Base-by-base conservation (phyloP, 352 stramenopile genomes). In the Phytopythium ostracodes region DNA sequence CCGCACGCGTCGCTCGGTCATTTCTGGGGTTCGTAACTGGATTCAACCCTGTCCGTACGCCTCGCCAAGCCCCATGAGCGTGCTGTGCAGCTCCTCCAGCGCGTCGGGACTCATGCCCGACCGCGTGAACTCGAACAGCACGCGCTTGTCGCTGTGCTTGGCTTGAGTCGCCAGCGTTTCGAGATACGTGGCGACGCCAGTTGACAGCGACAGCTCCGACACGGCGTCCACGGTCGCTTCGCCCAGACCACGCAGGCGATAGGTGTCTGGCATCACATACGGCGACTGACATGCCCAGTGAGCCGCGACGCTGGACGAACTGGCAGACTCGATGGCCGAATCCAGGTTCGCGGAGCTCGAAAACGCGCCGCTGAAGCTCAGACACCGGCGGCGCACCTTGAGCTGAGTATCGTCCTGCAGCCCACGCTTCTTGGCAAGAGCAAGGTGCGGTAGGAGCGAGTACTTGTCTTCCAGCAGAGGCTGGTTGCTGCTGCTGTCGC, bases 71-170 rank as follows among this genome's bases (percentile, higher is more conserved):
- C 33, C 59, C 11, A 70, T 66, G n/a, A 94, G 62, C 20, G 71
- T 52, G 10, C 76, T 74, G 42, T 79, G 66, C 17, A 92, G 59
- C 43, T 94, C 83, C 51, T 87, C 73, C 0, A 81, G 55, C 1
- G 79, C 86, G 51, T 94, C 86, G 1, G 75, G 64, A 63, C 74
- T 88, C 86, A 94, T 92, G 5, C 86, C 86, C 9, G 76, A 70
- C 53, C 81, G 71, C 15, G 75, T 87, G 53, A 88, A 94, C 63
- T 94, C 83, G 64, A 87, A 89, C 35, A 90, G 59, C 8, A 89
- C 77, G 33, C 86, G 80, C 25, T 76, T 79, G 64, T 92, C 79
- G 22, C 56, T 79, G 36, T 58, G 68, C 38, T 68, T 60, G 10
- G 74, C 70, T 25, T 64, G 69, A 33, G 69, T 67, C 33, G 72